Conservation (phyloP, 1,284 basidiomycete genomes). For the Schizopora paradoxa region DNA sequence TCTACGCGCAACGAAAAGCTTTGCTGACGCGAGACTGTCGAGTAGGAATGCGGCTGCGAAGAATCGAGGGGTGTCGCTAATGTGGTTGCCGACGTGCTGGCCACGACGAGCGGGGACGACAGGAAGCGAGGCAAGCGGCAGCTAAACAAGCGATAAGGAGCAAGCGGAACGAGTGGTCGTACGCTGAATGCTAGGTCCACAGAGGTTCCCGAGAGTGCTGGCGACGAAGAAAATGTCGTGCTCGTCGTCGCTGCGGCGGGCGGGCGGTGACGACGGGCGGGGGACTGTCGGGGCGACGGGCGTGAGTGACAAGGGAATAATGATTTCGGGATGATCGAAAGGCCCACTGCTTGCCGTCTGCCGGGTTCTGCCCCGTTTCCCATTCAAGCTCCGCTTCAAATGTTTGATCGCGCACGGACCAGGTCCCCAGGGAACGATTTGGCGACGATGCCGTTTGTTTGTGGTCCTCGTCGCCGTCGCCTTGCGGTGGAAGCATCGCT, state of each 20-base stretch:
- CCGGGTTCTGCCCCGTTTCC: constrained; percentile 26
- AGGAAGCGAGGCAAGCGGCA: constrained; percentile 18
- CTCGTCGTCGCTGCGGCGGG: no score
- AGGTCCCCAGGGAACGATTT: no score
- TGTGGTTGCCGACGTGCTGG: constrained; percentile 18
- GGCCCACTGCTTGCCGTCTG: constrained; percentile 34
- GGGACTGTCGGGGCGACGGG: neutral
- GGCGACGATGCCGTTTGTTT: no score
- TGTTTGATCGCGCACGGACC: constrained; percentile 38
- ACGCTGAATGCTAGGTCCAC: neutral
- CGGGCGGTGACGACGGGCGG: neutral
- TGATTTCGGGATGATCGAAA: no score
- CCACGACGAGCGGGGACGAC: constrained; percentile 23
- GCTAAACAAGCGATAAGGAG: neutral
- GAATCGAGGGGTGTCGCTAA: neutral
- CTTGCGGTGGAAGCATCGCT: no score
- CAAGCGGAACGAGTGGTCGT: neutral
- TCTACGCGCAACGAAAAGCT: constrained; percentile 15
- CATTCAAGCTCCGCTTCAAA: constrained; percentile 27
- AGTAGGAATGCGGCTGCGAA: constrained; percentile 1
- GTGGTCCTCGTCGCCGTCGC: no score
- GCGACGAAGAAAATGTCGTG: neutral
- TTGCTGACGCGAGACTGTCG: neutral
- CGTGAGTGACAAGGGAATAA: no score
- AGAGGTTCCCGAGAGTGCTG: neutral